phyloP scores from a whole-genome alignment of 768 basidiomycete species.

The Trametes cingulata region DNA sequence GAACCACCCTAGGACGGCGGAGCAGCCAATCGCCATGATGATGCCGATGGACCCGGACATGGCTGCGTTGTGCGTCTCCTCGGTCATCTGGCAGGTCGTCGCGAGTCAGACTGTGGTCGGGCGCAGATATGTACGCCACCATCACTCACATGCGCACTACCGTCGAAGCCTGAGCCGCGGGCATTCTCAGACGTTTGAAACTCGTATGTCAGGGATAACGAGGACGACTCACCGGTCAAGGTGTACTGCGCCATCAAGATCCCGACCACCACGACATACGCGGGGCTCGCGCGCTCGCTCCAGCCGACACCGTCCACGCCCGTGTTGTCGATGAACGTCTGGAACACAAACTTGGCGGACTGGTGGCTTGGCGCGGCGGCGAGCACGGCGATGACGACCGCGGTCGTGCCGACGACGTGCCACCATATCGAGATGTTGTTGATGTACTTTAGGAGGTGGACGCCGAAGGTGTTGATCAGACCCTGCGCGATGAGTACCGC shows the following conservation, averaged over 20 bases:
- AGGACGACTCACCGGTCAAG: constrained; percentile 52
- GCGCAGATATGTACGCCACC: not conserved
- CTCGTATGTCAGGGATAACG: not conserved
- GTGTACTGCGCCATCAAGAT: constrained; percentile 80
- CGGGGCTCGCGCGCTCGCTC: constrained; percentile 65
- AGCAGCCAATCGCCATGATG: constrained; percentile 70
- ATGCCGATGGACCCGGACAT: constrained; percentile 71
- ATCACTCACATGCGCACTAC: constrained; percentile 61
- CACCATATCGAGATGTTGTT: constrained; percentile 77
- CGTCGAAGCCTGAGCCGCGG: constrained; percentile 59
- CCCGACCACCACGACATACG: constrained; percentile 71
- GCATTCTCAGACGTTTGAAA: not conserved
- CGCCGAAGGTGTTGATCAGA: constrained; percentile 75
- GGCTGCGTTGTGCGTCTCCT: constrained; percentile 66
- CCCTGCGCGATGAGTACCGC: constrained; percentile 69
- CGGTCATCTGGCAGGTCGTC: constrained; percentile 55
- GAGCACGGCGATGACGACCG: constrained; percentile 67
- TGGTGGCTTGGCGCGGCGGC: constrained; percentile 73
- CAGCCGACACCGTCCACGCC: constrained; percentile 56
- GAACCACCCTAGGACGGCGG: constrained; percentile 75
- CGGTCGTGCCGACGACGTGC: constrained; percentile 71
- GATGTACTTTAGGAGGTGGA: constrained; percentile 59
- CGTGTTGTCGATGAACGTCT: constrained; percentile 68
- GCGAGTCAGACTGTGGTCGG: not conserved
- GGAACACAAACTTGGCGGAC: constrained; percentile 68